phyloP scores from a whole-genome alignment of 768 basidiomycete species.

The Lactarius deliciosus region DNA sequence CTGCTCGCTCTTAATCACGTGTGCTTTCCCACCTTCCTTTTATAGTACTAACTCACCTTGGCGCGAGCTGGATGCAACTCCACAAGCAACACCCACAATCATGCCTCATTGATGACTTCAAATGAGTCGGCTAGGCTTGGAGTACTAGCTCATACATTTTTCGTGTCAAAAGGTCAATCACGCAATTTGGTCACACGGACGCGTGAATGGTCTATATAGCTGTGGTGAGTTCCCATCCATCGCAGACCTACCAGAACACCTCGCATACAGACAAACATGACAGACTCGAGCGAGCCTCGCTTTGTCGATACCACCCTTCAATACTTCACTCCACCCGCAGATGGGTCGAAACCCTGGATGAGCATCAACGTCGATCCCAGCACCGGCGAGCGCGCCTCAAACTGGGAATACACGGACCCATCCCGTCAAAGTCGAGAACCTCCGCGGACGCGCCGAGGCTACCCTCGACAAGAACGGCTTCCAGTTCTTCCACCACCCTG shows the following conservation, averaged over 20 bases:
- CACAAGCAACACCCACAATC: no score
- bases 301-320: slow-evolving; percentile 24
- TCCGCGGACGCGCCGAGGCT: slow-evolving; percentile 48
- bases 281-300: slow-evolving; percentile 11
- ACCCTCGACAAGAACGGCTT: slow-evolving; percentile 55
- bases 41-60: no score
- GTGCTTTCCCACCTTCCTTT: no score
- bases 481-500: slow-evolving; percentile 42
- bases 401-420: slow-evolving; percentile 38
- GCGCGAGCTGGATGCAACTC: no score
- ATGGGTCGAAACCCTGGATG: slow-evolving; percentile 35
- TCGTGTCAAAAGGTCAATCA: not conserved
- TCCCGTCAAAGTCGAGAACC: slow-evolving; percentile 47
- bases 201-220: not conserved
- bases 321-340: slow-evolving; percentile 33
- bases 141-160: not conserved
- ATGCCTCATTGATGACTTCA: no score
- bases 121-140: no score
- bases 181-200: not conserved
- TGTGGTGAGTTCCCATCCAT: not conserved
- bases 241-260: not conserved
- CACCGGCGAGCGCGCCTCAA: slow-evolving; percentile 38
- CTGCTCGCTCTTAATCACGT: no score
- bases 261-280: not conserved
- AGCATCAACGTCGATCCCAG: slow-evolving; percentile 32